Conservation (phyloP, 495 filamentous ascomycete genomes). For the Daldinia concentrica region DNA sequence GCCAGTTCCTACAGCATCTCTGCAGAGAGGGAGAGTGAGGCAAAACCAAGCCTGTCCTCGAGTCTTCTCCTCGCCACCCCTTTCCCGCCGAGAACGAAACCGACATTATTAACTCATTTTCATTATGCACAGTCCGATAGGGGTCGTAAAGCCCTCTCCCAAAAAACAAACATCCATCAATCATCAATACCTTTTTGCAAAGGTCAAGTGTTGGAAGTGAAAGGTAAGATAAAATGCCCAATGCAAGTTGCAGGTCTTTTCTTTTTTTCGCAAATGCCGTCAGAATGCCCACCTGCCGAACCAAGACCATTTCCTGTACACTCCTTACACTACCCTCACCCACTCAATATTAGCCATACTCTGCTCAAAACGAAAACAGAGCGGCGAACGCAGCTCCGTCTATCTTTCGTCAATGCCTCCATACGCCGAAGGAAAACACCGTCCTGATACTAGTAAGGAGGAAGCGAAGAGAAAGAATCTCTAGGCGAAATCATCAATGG, state of each 20-base stretch:
- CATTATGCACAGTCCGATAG: slow-evolving; percentile 19
- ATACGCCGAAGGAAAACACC: slow-evolving; percentile 21
- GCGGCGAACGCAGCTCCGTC: slow-evolving; percentile 24
- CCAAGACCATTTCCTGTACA: slow-evolving; percentile 27
- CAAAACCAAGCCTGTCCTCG: background rate
- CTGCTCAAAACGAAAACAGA: slow-evolving; percentile 28
- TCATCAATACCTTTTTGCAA: slow-evolving; percentile 17
- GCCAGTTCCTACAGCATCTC: slow-evolving; percentile 13
- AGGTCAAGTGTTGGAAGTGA: background rate
- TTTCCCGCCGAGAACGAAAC: background rate
- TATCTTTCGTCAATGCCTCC: slow-evolving; percentile 32
- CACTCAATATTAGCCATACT: slow-evolving; percentile 24
- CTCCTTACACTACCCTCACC: slow-evolving; percentile 16
- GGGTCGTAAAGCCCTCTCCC: slow-evolving; percentile 5
- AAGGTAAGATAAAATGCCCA: slow-evolving; percentile 12
- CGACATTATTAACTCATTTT: background rate
- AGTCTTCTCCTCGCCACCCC: background rate
- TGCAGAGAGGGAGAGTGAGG: background rate
- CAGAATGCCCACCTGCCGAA: slow-evolving; percentile 28
- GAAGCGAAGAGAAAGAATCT: slow-evolving; percentile 15
- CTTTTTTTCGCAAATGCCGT: slow-evolving; percentile 31
- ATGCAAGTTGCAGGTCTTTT: slow-evolving; percentile 18
- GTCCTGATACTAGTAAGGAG: slow-evolving; percentile 4
- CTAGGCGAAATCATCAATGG: slow-evolving; percentile 11
- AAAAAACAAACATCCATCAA: slow-evolving; percentile 22